phyloP scores from a whole-genome alignment of 352 stramenopile species.

The Pythium folliculosum region DNA sequence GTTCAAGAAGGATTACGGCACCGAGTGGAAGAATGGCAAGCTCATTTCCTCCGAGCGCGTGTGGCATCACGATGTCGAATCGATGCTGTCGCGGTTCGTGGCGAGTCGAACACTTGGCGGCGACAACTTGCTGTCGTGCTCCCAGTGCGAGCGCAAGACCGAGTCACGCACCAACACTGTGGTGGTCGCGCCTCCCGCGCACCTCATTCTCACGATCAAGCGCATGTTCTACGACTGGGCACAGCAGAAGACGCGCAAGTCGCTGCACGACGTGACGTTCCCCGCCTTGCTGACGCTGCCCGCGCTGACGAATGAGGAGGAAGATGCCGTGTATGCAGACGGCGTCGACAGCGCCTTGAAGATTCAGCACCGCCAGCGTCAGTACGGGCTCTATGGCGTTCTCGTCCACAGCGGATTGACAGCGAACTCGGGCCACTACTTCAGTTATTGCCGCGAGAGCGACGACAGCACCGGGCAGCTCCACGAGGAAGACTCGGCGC shows the following conservation, averaged over 20 bases:
- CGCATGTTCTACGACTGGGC: slow-evolving; percentile 91
- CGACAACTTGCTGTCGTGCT: slow-evolving; percentile 79
- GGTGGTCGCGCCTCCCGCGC: slow-evolving; percentile 72
- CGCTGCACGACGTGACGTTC: slow-evolving; percentile 82
- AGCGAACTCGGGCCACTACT: slow-evolving; percentile 91
- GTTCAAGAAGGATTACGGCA: slow-evolving; percentile 91
- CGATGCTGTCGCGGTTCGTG: slow-evolving; percentile 81
- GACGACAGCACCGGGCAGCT: slow-evolving; percentile 69
- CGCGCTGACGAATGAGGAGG: slow-evolving; percentile 55
- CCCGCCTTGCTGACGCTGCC: slow-evolving; percentile 69
- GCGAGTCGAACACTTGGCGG: slow-evolving; percentile 77
- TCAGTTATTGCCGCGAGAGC: slow-evolving; percentile 87
- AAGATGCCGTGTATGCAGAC: slow-evolving; percentile 41
- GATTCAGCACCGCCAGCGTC: slow-evolving; percentile 40
- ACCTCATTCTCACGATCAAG: slow-evolving; percentile 89
- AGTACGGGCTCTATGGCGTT: slow-evolving; percentile 89
- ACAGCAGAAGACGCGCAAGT: slow-evolving; percentile 88
- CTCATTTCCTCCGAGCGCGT: slow-evolving; percentile 85
- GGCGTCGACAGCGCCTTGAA: slow-evolving; percentile 13
- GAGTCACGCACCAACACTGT: slow-evolving; percentile 84
- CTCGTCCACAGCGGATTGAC: slow-evolving; percentile 88
- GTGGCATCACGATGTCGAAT: slow-evolving; percentile 79
- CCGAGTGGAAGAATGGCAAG: slow-evolving; percentile 78
- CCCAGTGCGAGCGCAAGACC: slow-evolving; percentile 69
- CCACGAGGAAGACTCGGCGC: slow-evolving; percentile 72